These are phyloP conservation scores for Durio zibethinus DNA, from an alignment of 345 rosid species.

Conservation along the genomic window DNA sequence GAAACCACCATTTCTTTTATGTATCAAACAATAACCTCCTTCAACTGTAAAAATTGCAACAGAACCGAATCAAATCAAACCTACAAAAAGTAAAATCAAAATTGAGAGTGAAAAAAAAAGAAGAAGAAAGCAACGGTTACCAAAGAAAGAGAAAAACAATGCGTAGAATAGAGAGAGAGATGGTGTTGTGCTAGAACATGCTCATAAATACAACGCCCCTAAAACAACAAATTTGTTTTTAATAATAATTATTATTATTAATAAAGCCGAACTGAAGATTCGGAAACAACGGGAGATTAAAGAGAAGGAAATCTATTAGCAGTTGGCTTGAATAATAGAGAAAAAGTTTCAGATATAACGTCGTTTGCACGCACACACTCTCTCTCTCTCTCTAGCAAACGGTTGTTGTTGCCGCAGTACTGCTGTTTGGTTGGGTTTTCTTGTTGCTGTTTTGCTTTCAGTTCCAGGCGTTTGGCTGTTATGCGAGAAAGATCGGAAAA, in stretches of 20 bases:
- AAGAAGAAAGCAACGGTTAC: constrained; percentile 28
- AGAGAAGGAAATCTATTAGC: background rate
- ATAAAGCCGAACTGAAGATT: background rate
- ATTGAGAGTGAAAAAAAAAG: constrained; percentile 1
- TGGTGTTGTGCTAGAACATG: constrained; percentile 31
- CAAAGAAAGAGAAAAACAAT: background rate
- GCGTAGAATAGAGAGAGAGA: background rate
- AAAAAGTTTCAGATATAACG: constrained; percentile 45
- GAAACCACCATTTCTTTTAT: constrained; percentile 53
- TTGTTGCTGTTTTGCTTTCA: constrained; percentile 36
- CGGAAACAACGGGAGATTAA: constrained; percentile 24
- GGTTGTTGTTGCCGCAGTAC: constrained; percentile 27
- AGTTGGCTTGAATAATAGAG: constrained; percentile 67
- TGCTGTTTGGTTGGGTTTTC: constrained; percentile 8
- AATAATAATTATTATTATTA: background rate
- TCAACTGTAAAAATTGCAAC: constrained; percentile 17
- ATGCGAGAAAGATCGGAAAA: background rate
- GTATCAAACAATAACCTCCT: constrained; percentile 16
- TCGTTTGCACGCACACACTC: constrained; percentile 68
- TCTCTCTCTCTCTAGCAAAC: constrained; percentile 17
- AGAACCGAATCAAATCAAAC: constrained; percentile 8
- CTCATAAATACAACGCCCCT: constrained; percentile 28
- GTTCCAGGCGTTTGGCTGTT: background rate
- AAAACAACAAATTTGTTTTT: background rate
- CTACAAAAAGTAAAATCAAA: constrained; percentile 7